A percentile compares a stretch with the other conserved stretches of the same genome.
phyloP scores from a whole-genome alignment of 164 flowering plant genomes.

The Nymphaea colorata region DNA sequence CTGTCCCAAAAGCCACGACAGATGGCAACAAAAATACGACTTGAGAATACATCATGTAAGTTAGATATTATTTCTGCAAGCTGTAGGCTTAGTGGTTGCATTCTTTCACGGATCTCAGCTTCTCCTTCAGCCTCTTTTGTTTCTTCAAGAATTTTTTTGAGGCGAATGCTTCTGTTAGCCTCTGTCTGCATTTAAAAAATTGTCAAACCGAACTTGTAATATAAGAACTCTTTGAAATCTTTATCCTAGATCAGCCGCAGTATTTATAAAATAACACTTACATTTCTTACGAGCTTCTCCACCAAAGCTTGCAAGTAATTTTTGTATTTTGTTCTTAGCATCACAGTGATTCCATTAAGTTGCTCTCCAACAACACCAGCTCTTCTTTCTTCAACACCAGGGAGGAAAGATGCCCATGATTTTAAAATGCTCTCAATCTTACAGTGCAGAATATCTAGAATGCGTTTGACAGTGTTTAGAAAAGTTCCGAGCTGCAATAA shows the following conservation, averaged over 20 bases:
- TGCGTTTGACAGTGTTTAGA: conserved; percentile 77
- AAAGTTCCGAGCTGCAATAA: conserved; percentile 66
- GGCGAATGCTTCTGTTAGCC: conserved; percentile 48
- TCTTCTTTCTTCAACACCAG: conserved; percentile 37
- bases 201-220: neutral
- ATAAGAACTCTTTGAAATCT: neutral
- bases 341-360: conserved; percentile 72
- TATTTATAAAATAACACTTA: conserved; percentile 17
- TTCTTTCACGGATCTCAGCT: conserved; percentile 77
- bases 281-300: conserved; percentile 68
- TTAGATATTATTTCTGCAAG: conserved; percentile 59
- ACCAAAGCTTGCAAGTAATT: conserved; percentile 81
- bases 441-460: conserved; percentile 72
- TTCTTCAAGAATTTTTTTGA: conserved; percentile 78
- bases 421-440: conserved; percentile 64
- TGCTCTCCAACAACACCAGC: conserved; percentile 69
- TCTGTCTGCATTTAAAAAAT: conserved; percentile 24
- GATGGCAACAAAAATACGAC: conserved; percentile 53
- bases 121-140: conserved; percentile 81
- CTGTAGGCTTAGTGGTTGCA: conserved; percentile 58
- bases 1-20: conserved; percentile 90
- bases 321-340: conserved; percentile 82
- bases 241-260: neutral
- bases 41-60: conserved; percentile 67
- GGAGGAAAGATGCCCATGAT: conserved; percentile 78